A percentile compares a stretch with the other conserved stretches of the same genome.
Conservation (phyloP, 129 eudicot genomes). For the Arctium minus region DNA sequence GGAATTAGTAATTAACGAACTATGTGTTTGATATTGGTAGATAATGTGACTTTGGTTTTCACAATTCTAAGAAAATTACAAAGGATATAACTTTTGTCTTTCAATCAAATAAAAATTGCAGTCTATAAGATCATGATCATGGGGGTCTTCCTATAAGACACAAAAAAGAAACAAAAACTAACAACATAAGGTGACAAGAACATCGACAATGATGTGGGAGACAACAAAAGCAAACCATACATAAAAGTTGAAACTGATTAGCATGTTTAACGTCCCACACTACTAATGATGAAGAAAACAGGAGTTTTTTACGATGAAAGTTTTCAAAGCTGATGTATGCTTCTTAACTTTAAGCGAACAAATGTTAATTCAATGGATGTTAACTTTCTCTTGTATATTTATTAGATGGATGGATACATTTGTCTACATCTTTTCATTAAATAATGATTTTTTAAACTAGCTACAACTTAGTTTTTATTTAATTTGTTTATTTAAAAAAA, state of each 20-base stretch:
- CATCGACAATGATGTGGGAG: background rate
- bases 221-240: background rate
- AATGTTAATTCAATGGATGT: background rate
- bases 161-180: background rate
- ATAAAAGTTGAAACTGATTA: background rate
- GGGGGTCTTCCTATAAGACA: background rate
- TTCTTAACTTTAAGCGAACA: background rate
- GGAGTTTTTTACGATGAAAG: background rate
- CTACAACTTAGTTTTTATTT: background rate
- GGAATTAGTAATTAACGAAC: background rate
- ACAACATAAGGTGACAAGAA: background rate
- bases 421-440: no score
- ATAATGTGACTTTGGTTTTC: background rate
- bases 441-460: no score
- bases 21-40: background rate
- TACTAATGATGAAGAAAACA: background rate
- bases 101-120: background rate
- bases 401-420: no score
- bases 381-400: background rate
- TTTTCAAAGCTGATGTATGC: background rate
- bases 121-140: background rate
- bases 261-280: background rate
- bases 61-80: background rate
- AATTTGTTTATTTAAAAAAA: no score
- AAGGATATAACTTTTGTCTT: background rate